Base-by-base conservation (phyloP, 169 alveolate species). In the Cyclospora cayetanensis region DNA sequence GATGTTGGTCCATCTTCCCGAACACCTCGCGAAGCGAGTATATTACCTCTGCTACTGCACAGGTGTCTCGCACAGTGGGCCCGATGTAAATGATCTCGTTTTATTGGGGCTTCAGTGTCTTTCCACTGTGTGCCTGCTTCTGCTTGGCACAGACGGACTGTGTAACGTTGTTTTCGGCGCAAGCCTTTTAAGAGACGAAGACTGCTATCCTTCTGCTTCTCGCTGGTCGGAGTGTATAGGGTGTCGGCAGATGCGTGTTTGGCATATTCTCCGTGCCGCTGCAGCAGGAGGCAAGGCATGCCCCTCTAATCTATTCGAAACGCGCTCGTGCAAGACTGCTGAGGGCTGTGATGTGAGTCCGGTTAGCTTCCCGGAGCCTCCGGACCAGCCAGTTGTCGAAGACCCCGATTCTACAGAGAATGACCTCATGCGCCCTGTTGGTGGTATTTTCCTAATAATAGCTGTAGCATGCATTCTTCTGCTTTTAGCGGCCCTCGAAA, bases 151-250 rank as follows among this genome's bases (percentile, higher is more conserved):
- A 79, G 89, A 79, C 2, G 74, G 74, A 37, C 74, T 79, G 2
- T 79, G 89, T 27, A 79, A 52, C 52, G 39, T 72, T 41, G 22
- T 79, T 79, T 79, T 50, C 27, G 89, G 89, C 37, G 63, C n/a
- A 52, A 79, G 89, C 74, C 74, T 79, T 52, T 39, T 79, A 22
- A 46, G 72, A 79, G 52, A 29, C 9, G 89, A 79, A 79, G 89
- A 79, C 41, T 79, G 89, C 53, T 79, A 50, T 52, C 89, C 89
- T 12, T 79, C 89, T 79, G 74, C 89, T 9, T 79, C 89, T 41
- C 89, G 89, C 74, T 79, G 89, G 89, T 79, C 89, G 52, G 89
- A 79, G 74, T 79, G 89, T 63, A 79, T 79, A 22, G 89, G 89
- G 37, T 79, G 89, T 12, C 68, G 89, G 50, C 89, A 79, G 72